Conservation (phyloP, 352 stramenopile genomes). For the Blastocystis sp. region DNA sequence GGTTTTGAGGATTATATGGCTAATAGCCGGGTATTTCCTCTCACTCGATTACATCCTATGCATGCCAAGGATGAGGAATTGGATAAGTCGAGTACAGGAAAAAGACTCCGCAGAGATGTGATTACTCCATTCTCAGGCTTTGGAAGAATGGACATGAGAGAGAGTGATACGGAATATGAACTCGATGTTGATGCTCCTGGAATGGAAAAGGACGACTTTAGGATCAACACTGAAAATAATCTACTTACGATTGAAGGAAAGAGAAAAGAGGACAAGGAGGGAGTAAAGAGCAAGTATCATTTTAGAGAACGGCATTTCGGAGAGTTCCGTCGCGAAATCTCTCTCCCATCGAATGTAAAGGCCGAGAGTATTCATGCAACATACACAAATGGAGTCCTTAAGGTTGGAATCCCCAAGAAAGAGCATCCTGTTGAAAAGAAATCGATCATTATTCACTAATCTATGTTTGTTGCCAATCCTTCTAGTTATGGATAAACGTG, state of each 20-base stretch:
- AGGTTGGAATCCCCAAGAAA: conserved; percentile 21
- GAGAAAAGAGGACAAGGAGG: conserved; percentile 42
- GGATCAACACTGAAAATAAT: conserved; percentile 28
- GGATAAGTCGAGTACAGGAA: not conserved
- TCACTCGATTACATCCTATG: not conserved
- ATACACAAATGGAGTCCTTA: conserved; percentile 47
- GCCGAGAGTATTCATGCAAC: not conserved
- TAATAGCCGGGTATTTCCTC: not conserved
- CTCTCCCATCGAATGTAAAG: conserved; percentile 12
- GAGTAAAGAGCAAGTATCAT: conserved; percentile 20
- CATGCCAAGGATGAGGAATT: not conserved
- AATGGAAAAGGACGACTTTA: conserved; percentile 49
- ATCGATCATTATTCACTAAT: not conserved
- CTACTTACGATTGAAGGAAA: conserved; percentile 36
- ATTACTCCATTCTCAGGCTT: conserved; percentile 52
- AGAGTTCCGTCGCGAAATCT: conserved; percentile 31
- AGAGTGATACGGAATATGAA: conserved; percentile 17
- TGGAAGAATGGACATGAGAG: conserved; percentile 54
- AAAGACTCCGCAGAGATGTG: not conserved
- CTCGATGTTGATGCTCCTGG: conserved; percentile 48
- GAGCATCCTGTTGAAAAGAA: not conserved
- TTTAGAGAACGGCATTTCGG: conserved; percentile 48
- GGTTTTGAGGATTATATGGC: conserved; percentile 34
- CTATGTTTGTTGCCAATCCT: not conserved
- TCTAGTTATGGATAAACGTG: not conserved